These are phyloP conservation scores for Bolboschoenoplectus hybrid DNA, from an alignment of 202 grass and related monocot genomes.

Conservation along the genomic window DNA sequence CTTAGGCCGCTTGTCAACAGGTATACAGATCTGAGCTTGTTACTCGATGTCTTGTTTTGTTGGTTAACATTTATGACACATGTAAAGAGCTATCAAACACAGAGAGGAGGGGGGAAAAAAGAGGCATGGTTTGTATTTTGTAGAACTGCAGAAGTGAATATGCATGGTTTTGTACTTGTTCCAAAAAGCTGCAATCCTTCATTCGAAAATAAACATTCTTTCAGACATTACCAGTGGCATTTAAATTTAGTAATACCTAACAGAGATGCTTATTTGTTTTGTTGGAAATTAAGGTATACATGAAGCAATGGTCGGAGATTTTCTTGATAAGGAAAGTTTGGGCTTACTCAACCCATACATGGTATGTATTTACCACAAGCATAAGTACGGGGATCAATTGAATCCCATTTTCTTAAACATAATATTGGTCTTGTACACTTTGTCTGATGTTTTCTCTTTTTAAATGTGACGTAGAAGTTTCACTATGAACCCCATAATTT, in stretches of 20 bases:
- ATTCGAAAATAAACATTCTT: conserved; percentile 8
- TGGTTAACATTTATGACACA: conserved; percentile 3
- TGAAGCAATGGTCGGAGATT: conserved; percentile 76
- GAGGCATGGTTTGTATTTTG: background rate
- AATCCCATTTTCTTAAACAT: background rate
- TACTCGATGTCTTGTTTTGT: conserved; percentile 13
- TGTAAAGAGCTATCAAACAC: background rate
- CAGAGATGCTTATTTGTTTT: conserved; percentile 14
- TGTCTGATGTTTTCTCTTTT: background rate
- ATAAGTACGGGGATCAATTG: background rate
- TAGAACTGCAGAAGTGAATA: conserved; percentile 4
- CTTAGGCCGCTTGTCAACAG: conserved; percentile 75
- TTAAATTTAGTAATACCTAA: conserved; percentile 3
- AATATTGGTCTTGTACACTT: background rate
- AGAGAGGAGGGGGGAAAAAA: background rate
- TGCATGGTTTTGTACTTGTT: background rate
- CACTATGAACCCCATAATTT: background rate
- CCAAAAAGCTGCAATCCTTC: background rate
- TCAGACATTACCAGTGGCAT: background rate
- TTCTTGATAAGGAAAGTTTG: conserved; percentile 68
- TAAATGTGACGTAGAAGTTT: background rate
- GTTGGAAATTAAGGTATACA: conserved; percentile 76
- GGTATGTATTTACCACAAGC: conserved; percentile 46
- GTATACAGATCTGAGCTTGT: conserved; percentile 32
- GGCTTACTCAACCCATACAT: conserved; percentile 84